A percentile compares a stretch with the other conserved stretches of the same genome.
Evolutionary conservation across 139 green algal genomes (phyloP).

Genomic region (Tetradesmus obliquus): DNA sequence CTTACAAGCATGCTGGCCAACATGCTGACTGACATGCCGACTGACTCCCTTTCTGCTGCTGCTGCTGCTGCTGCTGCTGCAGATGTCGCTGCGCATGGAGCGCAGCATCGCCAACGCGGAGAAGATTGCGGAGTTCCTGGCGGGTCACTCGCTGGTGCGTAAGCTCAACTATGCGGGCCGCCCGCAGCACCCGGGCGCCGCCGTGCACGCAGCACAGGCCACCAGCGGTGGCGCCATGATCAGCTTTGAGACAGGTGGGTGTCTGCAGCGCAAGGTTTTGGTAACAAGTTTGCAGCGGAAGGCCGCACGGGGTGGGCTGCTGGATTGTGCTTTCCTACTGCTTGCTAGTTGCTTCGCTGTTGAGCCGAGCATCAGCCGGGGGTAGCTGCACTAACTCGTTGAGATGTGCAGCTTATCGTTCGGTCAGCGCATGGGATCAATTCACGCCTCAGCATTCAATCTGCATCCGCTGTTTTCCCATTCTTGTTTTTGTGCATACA

Average conservation of each 20-base stretch:
- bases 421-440: background rate
- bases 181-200: conserved; percentile 62
- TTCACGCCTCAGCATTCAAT: background rate
- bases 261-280: conserved; percentile 53
- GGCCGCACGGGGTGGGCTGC: background rate
- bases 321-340: too few relatives aligned
- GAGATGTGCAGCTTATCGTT: background rate
- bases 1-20: too few relatives aligned
- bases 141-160: conserved; percentile 84
- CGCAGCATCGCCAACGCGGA: conserved; percentile 74
- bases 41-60: too few relatives aligned
- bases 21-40: too few relatives aligned
- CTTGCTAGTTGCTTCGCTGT: too few relatives aligned
- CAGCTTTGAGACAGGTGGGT: conserved; percentile 84
- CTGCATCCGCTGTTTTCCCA: background rate
- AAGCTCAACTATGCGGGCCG: conserved; percentile 94
- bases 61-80: background rate
- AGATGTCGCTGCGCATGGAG: conserved; percentile 96
- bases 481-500: background rate
- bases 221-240: conserved; percentile 80
- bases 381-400: too few relatives aligned
- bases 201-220: conserved; percentile 75
- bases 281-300: conserved; percentile 59
- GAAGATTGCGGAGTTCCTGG: conserved; percentile 86
- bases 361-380: too few relatives aligned